Percentiles rank a stretch among this genome's conserved stretches.
These are phyloP conservation scores for Allium fistulosum DNA, from an alignment of 106 monocot genomes.

Conservation along the genomic window DNA sequence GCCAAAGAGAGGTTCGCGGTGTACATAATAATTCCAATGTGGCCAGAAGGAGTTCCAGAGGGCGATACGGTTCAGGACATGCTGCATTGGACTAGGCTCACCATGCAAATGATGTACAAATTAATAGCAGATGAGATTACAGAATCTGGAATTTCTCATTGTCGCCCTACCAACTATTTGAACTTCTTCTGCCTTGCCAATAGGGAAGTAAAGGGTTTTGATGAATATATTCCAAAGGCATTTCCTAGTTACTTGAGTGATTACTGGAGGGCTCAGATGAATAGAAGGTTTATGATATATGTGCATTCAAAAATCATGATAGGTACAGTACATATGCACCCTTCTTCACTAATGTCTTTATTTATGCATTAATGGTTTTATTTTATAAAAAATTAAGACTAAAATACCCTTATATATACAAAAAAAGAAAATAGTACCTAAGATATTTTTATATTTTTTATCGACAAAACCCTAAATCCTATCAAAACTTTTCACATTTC, in stretches of 20 bases:
- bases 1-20: slow-evolving; percentile 31
- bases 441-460: no score
- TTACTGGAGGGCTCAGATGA: slow-evolving; percentile 35
- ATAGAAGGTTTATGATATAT: slow-evolving; percentile 64
- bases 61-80: slow-evolving; percentile 46
- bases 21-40: slow-evolving; percentile 57
- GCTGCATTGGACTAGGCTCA: slow-evolving; percentile 50
- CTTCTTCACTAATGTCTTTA: no score
- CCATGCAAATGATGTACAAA: slow-evolving; percentile 53
- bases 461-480: no score
- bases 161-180: slow-evolving; percentile 46
- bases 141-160: background rate
- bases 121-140: slow-evolving; percentile 27
- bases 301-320: slow-evolving; percentile 71
- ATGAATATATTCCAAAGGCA: slow-evolving; percentile 22
- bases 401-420: no score
- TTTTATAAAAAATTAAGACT: background rate
- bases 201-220: slow-evolving; percentile 20
- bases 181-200: slow-evolving; percentile 66
- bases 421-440: no score
- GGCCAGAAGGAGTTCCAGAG: no score
- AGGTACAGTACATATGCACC: slow-evolving; percentile 11
- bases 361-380: no score
- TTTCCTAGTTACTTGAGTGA: slow-evolving; percentile 9
- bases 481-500: no score